Base-by-base conservation (phyloP, 768 basidiomycete genomes). In the Leucosporidium scottii region DNA sequence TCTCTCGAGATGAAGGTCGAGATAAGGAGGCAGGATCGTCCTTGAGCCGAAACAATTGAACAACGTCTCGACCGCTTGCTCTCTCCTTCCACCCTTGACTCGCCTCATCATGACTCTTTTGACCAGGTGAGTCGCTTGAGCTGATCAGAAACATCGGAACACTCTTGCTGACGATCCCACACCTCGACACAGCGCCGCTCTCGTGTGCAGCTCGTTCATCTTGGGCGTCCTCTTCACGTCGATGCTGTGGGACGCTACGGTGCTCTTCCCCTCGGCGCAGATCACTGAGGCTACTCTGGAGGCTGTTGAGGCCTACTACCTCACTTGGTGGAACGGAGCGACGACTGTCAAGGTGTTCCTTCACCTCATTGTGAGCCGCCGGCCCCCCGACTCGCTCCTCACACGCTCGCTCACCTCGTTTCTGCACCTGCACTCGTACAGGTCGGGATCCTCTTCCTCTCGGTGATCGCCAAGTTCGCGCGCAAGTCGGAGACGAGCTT, bases 321-420 rank as follows among this genome's bases (percentile, higher is more conserved):
- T 73, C 30, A 73, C 66, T 0, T 73, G 72, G 72, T 73, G 68
- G 68, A 64, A 69, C 49, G 72, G 68, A 25, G 66, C 68, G 0
- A 62, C 65, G 64, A 66, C 72, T 1, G 68, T 73, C 61, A 73
- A 73, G 66, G 60, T 68, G 57, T 67, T 70, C 57, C 34, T 73
- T 4, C 72, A 73, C 61, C 47, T 70, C 53, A 60, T 65, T 31
- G 68, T 72, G 50, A 54, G 67, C 25, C 9, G 0, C 3, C 18
- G 7, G 8, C 20, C n/a, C 23, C 36, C 4, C 62, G 21, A 15
- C 28, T 23, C 18, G 47, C 31, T 10, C 23, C 28, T 28, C n/a
- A n/a, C 4, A 6, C 17, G 28, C 27, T 34, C 17, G 10, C 23
- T 30, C 39, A 25, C 15, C 47, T 25, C 17, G 8, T 6, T n/a